Evolutionary conservation across 176 grass and related monocot genomes (phyloP).

Genomic region (Aechmea fasciata): DNA sequence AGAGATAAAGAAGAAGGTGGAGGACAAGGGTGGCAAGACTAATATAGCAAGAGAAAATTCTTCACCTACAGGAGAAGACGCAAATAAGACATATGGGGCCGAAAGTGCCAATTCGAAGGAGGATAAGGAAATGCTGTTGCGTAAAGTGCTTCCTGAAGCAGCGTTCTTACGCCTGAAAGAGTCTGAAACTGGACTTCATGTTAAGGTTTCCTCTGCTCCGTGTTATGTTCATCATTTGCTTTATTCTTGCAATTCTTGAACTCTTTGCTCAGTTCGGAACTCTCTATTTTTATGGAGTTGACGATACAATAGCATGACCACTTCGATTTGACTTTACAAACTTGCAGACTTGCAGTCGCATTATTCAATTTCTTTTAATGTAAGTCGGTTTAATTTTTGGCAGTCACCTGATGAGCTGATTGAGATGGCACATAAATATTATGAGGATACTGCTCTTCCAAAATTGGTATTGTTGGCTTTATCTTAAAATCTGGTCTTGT

Average conservation of each 20-base stretch:
- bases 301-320: too few relatives aligned
- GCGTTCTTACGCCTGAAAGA: conserved; percentile 70
- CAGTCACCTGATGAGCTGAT: conserved; percentile 84
- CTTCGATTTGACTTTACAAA: too few relatives aligned
- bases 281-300: background rate
- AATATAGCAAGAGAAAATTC: conserved; percentile 37
- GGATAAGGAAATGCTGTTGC: conserved; percentile 44
- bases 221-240: background rate
- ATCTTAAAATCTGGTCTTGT: conserved; percentile 10
- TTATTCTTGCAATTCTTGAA: background rate
- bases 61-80: conserved; percentile 24
- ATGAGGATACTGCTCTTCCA: conserved; percentile 77
- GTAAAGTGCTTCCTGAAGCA: conserved; percentile 61
- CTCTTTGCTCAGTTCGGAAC: background rate
- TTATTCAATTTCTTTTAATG: too few relatives aligned
- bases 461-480: conserved; percentile 60
- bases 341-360: too few relatives aligned
- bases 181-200: conserved; percentile 85
- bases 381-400: conserved; percentile 16
- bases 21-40: conserved; percentile 48
- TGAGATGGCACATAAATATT: conserved; percentile 93
- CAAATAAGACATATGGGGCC: conserved; percentile 17
- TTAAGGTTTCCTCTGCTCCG: conserved; percentile 54
- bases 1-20: conserved; percentile 89
- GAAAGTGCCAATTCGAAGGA: conserved; percentile 37